Base-by-base conservation (phyloP, 2,329 filamentous ascomycete species). In the Thielaviopsis cerberus region DNA sequence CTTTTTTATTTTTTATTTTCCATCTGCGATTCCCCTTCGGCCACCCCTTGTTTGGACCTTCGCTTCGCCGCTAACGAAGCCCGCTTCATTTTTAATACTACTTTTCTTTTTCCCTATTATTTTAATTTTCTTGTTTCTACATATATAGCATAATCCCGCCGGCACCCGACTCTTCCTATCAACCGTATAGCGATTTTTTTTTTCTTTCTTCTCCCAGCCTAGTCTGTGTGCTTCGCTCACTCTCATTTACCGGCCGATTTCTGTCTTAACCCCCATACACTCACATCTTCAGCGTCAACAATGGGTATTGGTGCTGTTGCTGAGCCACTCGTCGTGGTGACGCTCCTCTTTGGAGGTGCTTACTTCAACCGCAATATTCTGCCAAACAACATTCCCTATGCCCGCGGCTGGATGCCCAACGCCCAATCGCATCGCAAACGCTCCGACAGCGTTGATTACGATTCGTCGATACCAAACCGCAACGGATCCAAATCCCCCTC, bases 301-400 rank as follows among this genome's bases (percentile, higher is more conserved):
- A 73, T 73, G 71, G 67, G 67, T 57, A 63, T 72, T 59, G 71
- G 71, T 52, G 68, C 70, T 8, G 67, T 73, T 58, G 64, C 71
- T 55, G 71, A 73, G 62, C 71, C 71, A 23, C 66, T 73, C 51
- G 65, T 72, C 30, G 71, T 73, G 55, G 67, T 73, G 57, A 69
- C 69, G 25, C 67, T 73, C 22, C 67, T 73, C 26, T 73, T 73
- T 51, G 72, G 71, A 59, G 71, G 71, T n/a, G 69, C 71, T 34
- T 73, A 66, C 64, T 68, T 73, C 64, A 73, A 73, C 64, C 69
- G 71, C 60, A 71, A 69, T 60, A 71, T 59, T 15, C 54, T 59
- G 26, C 55, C 62, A 7, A 62, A 61, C 23, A 57, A 53, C 11
- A 59, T 59, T 17, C 54, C 57, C 23, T 62, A 62, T 51, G 53